A percentile compares a stretch with the other conserved stretches of the same genome.
These are phyloP conservation scores for Nepenthes gracilis DNA, from an alignment of 148 eudicot genomes.

Conservation along the genomic window DNA sequence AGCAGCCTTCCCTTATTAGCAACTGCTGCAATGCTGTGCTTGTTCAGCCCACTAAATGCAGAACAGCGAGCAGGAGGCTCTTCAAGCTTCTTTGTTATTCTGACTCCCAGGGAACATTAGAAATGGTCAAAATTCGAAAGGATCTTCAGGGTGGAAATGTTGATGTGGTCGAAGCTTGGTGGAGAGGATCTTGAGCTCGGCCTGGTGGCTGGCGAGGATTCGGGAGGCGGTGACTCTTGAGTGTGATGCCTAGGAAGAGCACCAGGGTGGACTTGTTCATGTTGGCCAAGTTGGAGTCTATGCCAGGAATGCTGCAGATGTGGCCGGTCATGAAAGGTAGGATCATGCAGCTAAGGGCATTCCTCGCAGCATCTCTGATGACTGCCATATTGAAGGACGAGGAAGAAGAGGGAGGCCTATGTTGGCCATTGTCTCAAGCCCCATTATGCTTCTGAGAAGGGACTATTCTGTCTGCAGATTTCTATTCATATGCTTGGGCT, in stretches of 20 bases:
- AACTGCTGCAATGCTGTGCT: not conserved
- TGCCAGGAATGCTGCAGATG: conserved; percentile 11
- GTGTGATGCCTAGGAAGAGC: conserved; percentile 46
- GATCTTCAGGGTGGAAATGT: conserved; percentile 42
- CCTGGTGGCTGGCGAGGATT: conserved; percentile 29
- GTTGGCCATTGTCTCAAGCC: conserved; percentile 68
- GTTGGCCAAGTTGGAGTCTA: not conserved
- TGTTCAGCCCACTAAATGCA: too few species aligned
- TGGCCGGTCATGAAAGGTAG: conserved; percentile 45
- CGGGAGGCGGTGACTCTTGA: conserved; percentile 45
- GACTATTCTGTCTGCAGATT: conserved; percentile 26
- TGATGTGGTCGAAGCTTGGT: conserved; percentile 38
- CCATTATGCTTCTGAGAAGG: conserved; percentile 56
- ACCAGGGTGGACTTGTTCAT: conserved; percentile 22
- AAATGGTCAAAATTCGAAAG: conserved; percentile 37
- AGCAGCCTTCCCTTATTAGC: not conserved
- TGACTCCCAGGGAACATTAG: conserved; percentile 49
- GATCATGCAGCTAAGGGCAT: conserved; percentile 55
- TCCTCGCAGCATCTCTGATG: conserved; percentile 24
- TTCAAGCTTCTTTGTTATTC: conserved; percentile 18
- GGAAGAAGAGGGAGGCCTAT: conserved; percentile 57
- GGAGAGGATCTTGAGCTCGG: conserved; percentile 40
- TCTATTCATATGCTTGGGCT: too few species aligned
- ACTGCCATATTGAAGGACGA: conserved; percentile 45
- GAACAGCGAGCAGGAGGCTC: not conserved